Conservation (phyloP, 2,329 filamentous ascomycete species). For the Pseudogymnoascus sp. region DNA sequence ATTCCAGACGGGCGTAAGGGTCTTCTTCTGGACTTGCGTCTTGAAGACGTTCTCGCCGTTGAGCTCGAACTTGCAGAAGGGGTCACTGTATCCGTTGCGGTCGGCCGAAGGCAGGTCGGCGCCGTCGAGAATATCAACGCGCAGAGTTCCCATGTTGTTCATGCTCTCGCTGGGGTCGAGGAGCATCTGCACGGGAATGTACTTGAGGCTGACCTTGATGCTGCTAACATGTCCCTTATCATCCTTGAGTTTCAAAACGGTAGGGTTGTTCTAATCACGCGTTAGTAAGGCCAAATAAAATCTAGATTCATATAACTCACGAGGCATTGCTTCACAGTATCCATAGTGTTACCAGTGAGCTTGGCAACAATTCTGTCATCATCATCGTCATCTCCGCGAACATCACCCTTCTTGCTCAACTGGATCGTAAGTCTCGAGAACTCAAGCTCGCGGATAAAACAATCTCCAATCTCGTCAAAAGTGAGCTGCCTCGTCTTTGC, state of each 20-base stretch:
- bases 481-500: conserved; percentile 59
- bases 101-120: conserved; percentile 85
- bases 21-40: conserved; percentile 95
- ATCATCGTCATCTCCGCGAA: conserved; percentile 57
- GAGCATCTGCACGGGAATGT: conserved; percentile 87
- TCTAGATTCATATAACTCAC: conserved; percentile 39
- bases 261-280: conserved; percentile 70
- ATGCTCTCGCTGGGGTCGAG: conserved; percentile 94
- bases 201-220: conserved; percentile 87
- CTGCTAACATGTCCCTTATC: conserved; percentile 68
- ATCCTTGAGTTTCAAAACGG: conserved; percentile 68
- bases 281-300: conserved; percentile 15
- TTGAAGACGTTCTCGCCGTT: conserved; percentile 89
- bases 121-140: conserved; percentile 86
- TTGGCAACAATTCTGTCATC: conserved; percentile 73
- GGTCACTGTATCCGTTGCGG: conserved; percentile 92
- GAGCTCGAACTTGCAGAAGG: conserved; percentile 89
- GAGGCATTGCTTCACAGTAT: conserved; percentile 80
- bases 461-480: conserved; percentile 91
- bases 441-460: conserved; percentile 93
- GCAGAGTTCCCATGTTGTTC: conserved; percentile 95
- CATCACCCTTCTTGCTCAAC: conserved; percentile 70
- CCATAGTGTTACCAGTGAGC: conserved; percentile 73
- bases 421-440: conserved; percentile 88
- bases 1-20: conserved; percentile 88